Evolutionary conservation across 2,329 filamentous ascomycete species (phyloP).

Genomic region (Xylaria polymorpha): DNA sequence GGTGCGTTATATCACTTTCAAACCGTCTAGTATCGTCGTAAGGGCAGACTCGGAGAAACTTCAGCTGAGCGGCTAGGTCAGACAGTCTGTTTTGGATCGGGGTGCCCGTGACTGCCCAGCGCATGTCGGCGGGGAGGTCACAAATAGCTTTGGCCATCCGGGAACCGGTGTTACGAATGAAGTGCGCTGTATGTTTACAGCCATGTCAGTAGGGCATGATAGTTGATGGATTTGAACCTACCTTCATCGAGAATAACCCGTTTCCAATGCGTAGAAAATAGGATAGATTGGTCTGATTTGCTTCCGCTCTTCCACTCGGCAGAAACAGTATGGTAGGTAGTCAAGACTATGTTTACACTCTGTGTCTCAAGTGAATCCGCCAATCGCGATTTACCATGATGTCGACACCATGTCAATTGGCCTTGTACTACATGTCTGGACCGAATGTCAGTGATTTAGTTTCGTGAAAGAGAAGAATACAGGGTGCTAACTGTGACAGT

Average conservation of each 20-base stretch:
- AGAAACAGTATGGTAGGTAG: conserved; percentile 57
- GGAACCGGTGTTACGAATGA: conserved; percentile 53
- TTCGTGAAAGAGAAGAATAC: background rate
- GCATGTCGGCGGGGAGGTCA: conserved; percentile 50
- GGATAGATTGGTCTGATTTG: conserved; percentile 26
- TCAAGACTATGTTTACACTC: conserved; percentile 50
- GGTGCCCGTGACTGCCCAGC: conserved; percentile 63
- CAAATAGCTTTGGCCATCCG: conserved; percentile 54
- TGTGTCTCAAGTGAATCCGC: conserved; percentile 35
- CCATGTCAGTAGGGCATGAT: background rate
- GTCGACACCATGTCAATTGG: conserved; percentile 43
- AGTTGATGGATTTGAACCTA: conserved; percentile 23
- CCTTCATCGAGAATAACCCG: conserved; percentile 57
- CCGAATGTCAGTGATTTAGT: background rate
- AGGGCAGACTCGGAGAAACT: conserved; percentile 57
- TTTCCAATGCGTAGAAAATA: conserved; percentile 54
- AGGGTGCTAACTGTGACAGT: conserved; percentile 42
- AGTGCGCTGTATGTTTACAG: conserved; percentile 52
- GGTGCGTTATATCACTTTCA: conserved; percentile 52
- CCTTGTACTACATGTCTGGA: conserved; percentile 47
- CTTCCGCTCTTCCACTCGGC: conserved; percentile 51
- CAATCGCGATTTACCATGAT: conserved; percentile 50
- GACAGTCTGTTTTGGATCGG: conserved; percentile 60
- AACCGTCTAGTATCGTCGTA: conserved; percentile 55
- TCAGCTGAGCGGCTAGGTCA: conserved; percentile 57